Evolutionary conservation across 768 basidiomycete species (phyloP).

Genomic region (Phylloporus scabripes): DNA sequence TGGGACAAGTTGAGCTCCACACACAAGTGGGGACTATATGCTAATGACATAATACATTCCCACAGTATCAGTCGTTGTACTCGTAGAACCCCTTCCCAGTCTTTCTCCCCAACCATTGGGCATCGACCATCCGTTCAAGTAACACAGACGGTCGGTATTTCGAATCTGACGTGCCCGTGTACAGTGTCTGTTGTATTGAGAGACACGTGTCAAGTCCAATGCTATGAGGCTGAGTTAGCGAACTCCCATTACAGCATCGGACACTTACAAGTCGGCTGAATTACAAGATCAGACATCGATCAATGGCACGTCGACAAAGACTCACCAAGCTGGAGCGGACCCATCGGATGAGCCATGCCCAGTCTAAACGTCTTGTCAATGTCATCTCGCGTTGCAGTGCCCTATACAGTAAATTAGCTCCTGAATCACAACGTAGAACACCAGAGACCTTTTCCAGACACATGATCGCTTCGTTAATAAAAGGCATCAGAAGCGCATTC

Average conservation of each 20-base stretch:
- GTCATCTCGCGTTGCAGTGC: conserved; percentile 88
- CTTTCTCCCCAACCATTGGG: conserved; percentile 90
- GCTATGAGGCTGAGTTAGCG: conserved; percentile 34
- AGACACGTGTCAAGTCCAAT: conserved; percentile 98
- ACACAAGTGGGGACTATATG: not conserved
- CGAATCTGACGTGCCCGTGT: conserved; percentile 84
- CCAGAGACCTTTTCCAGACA: conserved; percentile 73
- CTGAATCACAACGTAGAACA: not conserved
- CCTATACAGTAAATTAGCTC: conserved; percentile 38
- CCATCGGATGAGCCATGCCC: conserved; percentile 95
- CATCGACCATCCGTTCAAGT: conserved; percentile 94
- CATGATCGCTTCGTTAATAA: conserved; percentile 97
- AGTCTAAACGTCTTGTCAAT: conserved; percentile 92
- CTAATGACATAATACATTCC: conserved; percentile 9
- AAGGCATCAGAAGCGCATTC: conserved; percentile 93
- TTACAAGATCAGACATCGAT: conserved; percentile 2
- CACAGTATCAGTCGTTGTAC: conserved; percentile 41
- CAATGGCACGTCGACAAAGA: not conserved
- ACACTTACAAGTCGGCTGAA: conserved; percentile 30
- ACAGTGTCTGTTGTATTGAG: conserved; percentile 85
- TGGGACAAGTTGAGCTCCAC: not conserved
- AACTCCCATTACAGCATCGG: not conserved
- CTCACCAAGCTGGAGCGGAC: conserved; percentile 80
- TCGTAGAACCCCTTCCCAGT: conserved; percentile 95
- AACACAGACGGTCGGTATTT: conserved; percentile 92